Percentiles rank a stretch among this genome's conserved stretches.
phyloP scores from a whole-genome alignment of 768 basidiomycete species.

The Tephrocybe sp. region DNA sequence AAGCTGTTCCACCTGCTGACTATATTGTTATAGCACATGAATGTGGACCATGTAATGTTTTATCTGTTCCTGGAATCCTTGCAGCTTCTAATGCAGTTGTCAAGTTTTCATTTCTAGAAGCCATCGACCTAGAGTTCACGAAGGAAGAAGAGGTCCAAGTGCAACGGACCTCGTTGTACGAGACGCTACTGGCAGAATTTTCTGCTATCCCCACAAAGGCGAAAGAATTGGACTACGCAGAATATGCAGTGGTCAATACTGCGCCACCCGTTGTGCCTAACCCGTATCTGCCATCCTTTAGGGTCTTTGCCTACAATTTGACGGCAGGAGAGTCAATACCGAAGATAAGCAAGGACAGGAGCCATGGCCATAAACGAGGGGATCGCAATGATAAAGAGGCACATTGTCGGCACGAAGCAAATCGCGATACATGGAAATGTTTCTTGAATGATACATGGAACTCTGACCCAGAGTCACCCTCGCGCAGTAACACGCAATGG shows the following conservation, averaged over 20 bases:
- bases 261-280: constrained; percentile 85
- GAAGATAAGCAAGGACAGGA: constrained; percentile 33
- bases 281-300: constrained; percentile 75
- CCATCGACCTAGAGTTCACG: constrained; percentile 48
- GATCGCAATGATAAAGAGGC: constrained; percentile 40
- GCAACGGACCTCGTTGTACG: constrained; percentile 38
- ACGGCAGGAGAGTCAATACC: constrained; percentile 33
- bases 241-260: constrained; percentile 78
- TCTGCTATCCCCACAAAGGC: constrained; percentile 51
- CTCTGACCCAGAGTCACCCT: constrained; percentile 65
- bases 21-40: constrained; percentile 60
- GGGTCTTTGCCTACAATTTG: constrained; percentile 81
- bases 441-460: constrained; percentile 57
- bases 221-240: constrained; percentile 51
- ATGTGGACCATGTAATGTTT: constrained; percentile 66
- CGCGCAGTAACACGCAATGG: constrained; percentile 65
- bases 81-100: constrained; percentile 9
- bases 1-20: constrained; percentile 25
- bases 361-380: constrained; percentile 47
- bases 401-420: constrained; percentile 47
- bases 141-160: constrained; percentile 19
- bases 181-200: constrained; percentile 65
- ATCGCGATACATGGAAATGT: constrained; percentile 64
- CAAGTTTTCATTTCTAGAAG: constrained; percentile 57
- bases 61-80: not conserved